Evolutionary conservation across 805 yeast species (phyloP).

Genomic region (Scheffersomyces lignosus): DNA sequence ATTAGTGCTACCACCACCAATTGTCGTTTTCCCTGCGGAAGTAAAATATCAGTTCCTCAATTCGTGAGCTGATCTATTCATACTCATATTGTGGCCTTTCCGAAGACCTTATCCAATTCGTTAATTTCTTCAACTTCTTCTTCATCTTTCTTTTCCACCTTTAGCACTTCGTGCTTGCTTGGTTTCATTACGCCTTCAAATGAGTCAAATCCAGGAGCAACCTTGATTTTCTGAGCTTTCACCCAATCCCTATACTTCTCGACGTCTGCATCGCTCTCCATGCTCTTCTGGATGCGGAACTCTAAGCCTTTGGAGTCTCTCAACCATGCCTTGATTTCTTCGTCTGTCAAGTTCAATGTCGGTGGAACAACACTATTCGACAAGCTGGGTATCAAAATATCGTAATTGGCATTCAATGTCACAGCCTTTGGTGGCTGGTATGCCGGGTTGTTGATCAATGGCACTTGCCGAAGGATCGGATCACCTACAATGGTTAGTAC

Average conservation of each 20-base stretch:
- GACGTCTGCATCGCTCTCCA: constrained; percentile 11
- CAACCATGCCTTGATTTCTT: constrained; percentile 29
- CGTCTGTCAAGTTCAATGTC: constrained; percentile 24
- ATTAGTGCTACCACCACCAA: too few species aligned
- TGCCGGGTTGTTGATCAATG: constrained; percentile 53
- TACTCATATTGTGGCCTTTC: constrained; percentile 17
- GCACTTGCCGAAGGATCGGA: constrained; percentile 51
- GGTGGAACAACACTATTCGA: constrained; percentile 38
- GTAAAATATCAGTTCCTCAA: too few species aligned
- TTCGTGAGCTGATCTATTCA: too few species aligned
- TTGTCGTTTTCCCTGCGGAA: too few species aligned
- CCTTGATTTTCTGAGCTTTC: constrained; percentile 26
- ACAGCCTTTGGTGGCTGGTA: constrained; percentile 56
- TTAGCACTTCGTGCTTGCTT: constrained; percentile 9
- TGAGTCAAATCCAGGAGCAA: constrained; percentile 43
- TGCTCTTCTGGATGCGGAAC: constrained; percentile 6
- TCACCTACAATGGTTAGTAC: constrained; percentile 36
- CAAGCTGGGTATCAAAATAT: constrained; percentile 34
- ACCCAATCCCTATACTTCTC: constrained; percentile 30
- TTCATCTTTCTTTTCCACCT: constrained; percentile 1
- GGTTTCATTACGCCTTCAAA: constrained; percentile 33
- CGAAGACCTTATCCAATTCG: constrained; percentile 31
- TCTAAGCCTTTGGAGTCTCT: constrained; percentile 7
- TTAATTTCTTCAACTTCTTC: constrained; percentile 13
- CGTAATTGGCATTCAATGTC: constrained; percentile 48